These are phyloP conservation scores for Globisporangium radiosum DNA, from an alignment of 352 stramenopile genomes.

Conservation along the genomic window DNA sequence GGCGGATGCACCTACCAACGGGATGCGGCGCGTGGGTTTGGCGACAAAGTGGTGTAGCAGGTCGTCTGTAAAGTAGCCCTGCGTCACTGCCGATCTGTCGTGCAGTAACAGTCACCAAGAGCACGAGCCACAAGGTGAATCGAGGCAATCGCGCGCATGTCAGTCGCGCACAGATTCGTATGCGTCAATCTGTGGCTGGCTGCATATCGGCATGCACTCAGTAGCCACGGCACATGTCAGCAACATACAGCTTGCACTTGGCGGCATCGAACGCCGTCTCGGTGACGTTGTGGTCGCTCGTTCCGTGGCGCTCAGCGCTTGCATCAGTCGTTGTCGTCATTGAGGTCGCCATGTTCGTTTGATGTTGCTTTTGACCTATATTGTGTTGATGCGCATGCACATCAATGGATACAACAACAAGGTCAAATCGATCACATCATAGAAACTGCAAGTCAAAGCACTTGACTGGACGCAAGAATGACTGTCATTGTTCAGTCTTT, in stretches of 20 bases:
- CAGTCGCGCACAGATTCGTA: background rate
- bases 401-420: background rate
- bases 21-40: constrained; percentile 59
- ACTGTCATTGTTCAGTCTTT: constrained; percentile 34
- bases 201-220: background rate
- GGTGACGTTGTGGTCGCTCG: constrained; percentile 74
- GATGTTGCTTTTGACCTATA: background rate
- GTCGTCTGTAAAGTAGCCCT: constrained; percentile 53
- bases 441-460: constrained; percentile 14
- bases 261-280: constrained; percentile 70
- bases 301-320: constrained; percentile 11
- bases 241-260: constrained; percentile 68
- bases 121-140: background rate
- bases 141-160: background rate
- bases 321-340: too few species aligned
- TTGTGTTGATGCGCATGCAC: background rate
- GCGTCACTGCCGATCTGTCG: constrained; percentile 48
- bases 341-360: background rate
- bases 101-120: background rate
- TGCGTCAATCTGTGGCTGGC: background rate
- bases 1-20: constrained; percentile 28
- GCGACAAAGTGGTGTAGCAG: constrained; percentile 54
- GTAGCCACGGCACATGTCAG: background rate
- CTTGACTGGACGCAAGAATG: constrained; percentile 61
- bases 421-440: background rate